Base-by-base conservation (phyloP, 495 filamentous ascomycete species). In the Ascobolus immersus region DNA sequence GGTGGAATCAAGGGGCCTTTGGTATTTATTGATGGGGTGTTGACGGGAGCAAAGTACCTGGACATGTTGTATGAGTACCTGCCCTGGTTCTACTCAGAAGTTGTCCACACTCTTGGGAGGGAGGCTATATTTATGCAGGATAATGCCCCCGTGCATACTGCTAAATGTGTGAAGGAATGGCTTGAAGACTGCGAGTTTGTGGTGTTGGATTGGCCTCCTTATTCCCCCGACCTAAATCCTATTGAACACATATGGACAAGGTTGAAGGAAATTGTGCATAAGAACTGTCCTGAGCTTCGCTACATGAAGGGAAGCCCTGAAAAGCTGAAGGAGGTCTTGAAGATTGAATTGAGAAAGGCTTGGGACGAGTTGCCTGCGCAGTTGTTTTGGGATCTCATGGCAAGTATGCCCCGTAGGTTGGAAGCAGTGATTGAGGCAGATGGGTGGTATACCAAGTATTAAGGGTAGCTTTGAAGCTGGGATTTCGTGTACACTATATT, bases 371-470 rank as follows among this genome's bases (percentile, higher is more conserved):
- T n/a, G n/a, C n/a, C n/a, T n/a, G n/a, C n/a, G 25, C 25, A 1
- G 25, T 11, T 30, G 20, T 15, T 28, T 12, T 11, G 14, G 25
- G 2, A 19, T 8, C n/a, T 40, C 6, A 29, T 39, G 2, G 17
- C 33, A 13, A 11, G 15, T 18, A 40, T 40, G 7, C 21, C 35
- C 18, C 14, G 28, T 4, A 5, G 39, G 14, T 17, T 40, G 12
- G 21, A 39, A 30, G 30, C 35, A 12, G 37, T 40, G 8, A 35
- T 10, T 30, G 33, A 39, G 31, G 39, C 37, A 34, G 30, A 33
- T 5, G 37, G 28, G 21, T 33, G 28, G 37, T 34, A 40, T 20
- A 39, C 11, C 19, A 40, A 34, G 20, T 41, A 39, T 24, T n/a
- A 37, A 27, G n/a, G n/a, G n/a, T n/a, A n/a, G n/a, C n/a, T n/a